Percentiles rank a stretch among this genome's conserved stretches.
Evolutionary conservation across 768 basidiomycete genomes (phyloP).

Genomic region (Podaxis sp.): DNA sequence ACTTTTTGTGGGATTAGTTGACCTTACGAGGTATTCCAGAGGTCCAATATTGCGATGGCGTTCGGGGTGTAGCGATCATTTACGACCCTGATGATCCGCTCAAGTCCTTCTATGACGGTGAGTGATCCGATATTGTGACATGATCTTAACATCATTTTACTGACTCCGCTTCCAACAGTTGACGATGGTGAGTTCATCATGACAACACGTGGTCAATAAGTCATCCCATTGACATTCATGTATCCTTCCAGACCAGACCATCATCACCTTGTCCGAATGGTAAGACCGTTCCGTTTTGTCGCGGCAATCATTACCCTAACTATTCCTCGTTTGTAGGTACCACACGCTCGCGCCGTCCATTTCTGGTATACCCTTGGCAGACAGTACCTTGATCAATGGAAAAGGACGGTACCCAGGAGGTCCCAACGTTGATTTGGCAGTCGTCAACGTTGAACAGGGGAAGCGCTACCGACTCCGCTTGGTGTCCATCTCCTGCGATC

Average conservation of each 20-base stretch:
- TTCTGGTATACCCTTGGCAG: conserved; percentile 18
- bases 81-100: conserved; percentile 41
- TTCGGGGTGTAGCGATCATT: conserved; percentile 46
- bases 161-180: conserved; percentile 7
- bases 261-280: neutral
- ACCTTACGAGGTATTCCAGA: neutral
- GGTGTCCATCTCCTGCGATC: conserved; percentile 40
- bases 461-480: conserved; percentile 49
- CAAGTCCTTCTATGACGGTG: conserved; percentile 20
- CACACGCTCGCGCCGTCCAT: conserved; percentile 18
- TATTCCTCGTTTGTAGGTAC: conserved; percentile 24
- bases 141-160: neutral
- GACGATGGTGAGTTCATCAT: conserved; percentile 30
- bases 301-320: neutral
- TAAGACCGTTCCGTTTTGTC: neutral
- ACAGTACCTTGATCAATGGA: conserved; percentile 43
- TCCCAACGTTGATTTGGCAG: conserved; percentile 28
- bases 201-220: neutral
- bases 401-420: conserved; percentile 34
- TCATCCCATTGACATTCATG: neutral
- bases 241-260: neutral
- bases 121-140: neutral
- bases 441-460: conserved; percentile 33
- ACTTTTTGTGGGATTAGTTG: neutral
- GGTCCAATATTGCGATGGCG: conserved; percentile 53